Conservation (phyloP, 2,329 filamentous ascomycete species). For the Pseudogymnoascus sp. region DNA sequence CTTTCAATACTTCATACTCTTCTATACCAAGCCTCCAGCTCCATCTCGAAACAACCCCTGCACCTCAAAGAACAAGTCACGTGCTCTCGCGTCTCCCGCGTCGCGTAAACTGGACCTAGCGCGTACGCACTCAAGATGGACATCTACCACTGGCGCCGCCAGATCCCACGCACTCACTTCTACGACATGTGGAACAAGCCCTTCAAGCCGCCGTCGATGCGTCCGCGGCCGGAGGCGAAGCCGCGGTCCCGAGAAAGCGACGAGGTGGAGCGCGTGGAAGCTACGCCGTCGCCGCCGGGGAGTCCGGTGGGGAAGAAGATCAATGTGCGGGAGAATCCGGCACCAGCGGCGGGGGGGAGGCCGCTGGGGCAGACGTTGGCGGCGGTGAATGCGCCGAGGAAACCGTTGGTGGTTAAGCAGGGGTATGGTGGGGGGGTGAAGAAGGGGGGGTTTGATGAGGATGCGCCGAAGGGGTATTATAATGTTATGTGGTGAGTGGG, state of each 20-base stretch:
- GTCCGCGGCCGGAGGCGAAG: not conserved
- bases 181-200: constrained; percentile 5
- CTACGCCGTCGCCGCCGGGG: not conserved
- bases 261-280: not conserved
- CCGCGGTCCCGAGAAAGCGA: not conserved
- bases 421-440: not conserved
- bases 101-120: not conserved
- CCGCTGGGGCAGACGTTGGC: constrained; percentile 10
- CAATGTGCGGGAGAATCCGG: not conserved
- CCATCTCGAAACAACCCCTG: not conserved
- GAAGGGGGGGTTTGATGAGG: constrained; percentile 8
- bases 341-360: not conserved
- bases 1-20: not conserved
- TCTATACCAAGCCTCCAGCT: not conserved
- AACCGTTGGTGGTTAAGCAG: constrained; percentile 22
- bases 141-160: not conserved
- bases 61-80: not conserved
- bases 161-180: not conserved
- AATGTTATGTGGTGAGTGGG: constrained; percentile 26
- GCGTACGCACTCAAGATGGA: not conserved
- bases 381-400: constrained; percentile 23
- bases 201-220: constrained; percentile 2
- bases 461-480: constrained; percentile 24
- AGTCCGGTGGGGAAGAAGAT: not conserved
- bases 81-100: not conserved